Evolutionary conservation across 1,284 basidiomycete genomes (phyloP), one percentile per base, ranked within the genome.

Genomic region (Pholiota adiposa): DNA sequence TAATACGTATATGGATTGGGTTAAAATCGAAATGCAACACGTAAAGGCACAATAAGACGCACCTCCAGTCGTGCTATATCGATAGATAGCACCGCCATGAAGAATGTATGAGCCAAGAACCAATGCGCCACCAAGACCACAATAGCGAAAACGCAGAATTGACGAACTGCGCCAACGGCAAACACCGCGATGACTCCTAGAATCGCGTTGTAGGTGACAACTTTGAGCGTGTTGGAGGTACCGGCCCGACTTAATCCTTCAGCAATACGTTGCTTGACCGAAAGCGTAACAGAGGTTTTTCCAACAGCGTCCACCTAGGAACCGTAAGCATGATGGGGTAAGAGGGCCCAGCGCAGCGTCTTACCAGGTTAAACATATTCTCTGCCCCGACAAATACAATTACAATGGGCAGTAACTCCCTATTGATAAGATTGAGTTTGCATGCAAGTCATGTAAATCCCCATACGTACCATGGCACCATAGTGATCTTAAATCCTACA

Each of bases 361-460:
- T 69, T 72, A 96, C 94, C 70, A 99, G 80, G 67, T 90, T 92
- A 72, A 94, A 94, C 96, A 98, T 98, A 70, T 98, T 98, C 77
- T 98, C 97, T 1, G 94, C 92, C 8, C 97, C 97, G 18, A 98
- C 93, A 65, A 98, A 96, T 16, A 96, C 87, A 52, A 99, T 94
- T 51, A 98, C 92, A 63, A 98, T 93, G 0, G 96, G 96, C 56
- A 98, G 81, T 38, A 97, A 78, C 70, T 89, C 88, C 90, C 90
- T 92, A 53, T 36, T 41, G 27, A 46, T 36, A 38, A 40, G 29
- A 63, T 40, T 54, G 56, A 53, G 57, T 25, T 56, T 60, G 44
- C 29, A 56, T 38, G 27, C 11, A 29, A 34, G 29, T n/a, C 18
- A 36, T 38, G 29, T 43, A 19, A 51, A 56, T 40, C 36, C 23